A percentile compares a stretch with the other conserved stretches of the same genome.
phyloP scores from a whole-genome alignment of 176 grass and related monocot species.

The Tillandsia leiboldiana region DNA sequence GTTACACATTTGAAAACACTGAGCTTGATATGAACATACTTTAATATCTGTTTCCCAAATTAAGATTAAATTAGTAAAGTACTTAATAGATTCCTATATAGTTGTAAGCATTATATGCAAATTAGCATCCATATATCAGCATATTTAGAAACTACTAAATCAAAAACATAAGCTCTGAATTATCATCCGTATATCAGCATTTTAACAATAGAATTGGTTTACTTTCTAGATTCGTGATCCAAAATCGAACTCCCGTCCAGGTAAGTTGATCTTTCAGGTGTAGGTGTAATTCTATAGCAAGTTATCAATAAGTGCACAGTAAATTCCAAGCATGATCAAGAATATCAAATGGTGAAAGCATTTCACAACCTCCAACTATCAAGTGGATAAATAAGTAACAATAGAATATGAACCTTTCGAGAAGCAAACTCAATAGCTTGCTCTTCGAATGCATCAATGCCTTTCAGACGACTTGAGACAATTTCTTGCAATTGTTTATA shows the following conservation, averaged over 20 bases:
- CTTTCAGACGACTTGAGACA: constrained; percentile 72
- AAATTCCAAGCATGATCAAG: not conserved
- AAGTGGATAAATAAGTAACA: constrained; percentile 5
- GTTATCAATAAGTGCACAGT: not conserved
- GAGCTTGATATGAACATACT: no score
- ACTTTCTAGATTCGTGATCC: not conserved
- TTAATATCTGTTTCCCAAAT: no score
- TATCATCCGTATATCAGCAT: no score
- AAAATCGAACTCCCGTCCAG: not conserved
- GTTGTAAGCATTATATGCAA: no score
- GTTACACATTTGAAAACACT: no score
- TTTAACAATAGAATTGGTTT: no score
- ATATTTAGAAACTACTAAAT: no score
- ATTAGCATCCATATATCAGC: no score
- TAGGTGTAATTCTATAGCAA: not conserved
- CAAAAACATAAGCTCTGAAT: no score
- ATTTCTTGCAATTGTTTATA: constrained; percentile 84
- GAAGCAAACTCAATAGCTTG: constrained; percentile 97
- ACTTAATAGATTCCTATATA: no score
- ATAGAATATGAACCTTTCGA: constrained; percentile 53
- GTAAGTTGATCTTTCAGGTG: not conserved
- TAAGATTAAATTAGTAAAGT: no score
- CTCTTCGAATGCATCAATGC: constrained; percentile 84
- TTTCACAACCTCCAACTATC: not conserved
- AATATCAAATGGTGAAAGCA: not conserved